Evolutionary conservation across 2,329 filamentous ascomycete species (phyloP), one percentile per base, ranked within the genome.

Genomic region (Venturia oleaginea): DNA sequence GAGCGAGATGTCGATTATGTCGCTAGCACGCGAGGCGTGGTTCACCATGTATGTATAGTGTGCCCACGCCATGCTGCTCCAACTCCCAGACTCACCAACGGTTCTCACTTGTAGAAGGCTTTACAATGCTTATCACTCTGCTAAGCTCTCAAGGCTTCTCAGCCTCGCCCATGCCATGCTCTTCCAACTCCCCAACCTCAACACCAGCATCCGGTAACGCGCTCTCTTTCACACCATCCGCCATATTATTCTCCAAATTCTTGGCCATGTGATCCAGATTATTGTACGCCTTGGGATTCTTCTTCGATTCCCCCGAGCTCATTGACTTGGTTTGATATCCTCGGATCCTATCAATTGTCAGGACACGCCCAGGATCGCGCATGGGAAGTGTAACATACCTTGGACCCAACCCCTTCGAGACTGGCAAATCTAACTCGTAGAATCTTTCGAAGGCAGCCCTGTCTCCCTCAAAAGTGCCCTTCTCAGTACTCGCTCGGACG

Each of bases 331-430:
- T 46, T 55, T 66, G 61, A 40, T 65, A 65, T 19, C 64, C 64
- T 32, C 64, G 27, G 6, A 64, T 54, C 24, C 64, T 64, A 24
- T 4, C 54, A 32, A 27, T 60, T 19, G 13, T 60, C 22, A 60
- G 59, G 30, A 40, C 27, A n/a, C 6, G 4, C 11, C 38, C 54
- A 57, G 54, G 15, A 0, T 1, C 19, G 17, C 24, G 6, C 19
- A 34, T 24, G 10, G 11, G 11, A 38, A 17, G 17, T 38, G 15
- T 32, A 19, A 60, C 48, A 40, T 59, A 57, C 62, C 91, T 83
- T 11, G 94, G 94, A 11, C 92, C 86, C 70, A 88, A 80, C 0
- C 92, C 93, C 0, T 86, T 91, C 43, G 87, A 88, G 54, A 82
- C 79, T 0, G 93, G 93, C 37, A 97, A 73, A 15, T 86, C 81